Percentiles rank a stretch among this genome's conserved stretches.
phyloP scores from a whole-genome alignment of 352 stramenopile species.

The Phytophthora pseudosyringae region DNA sequence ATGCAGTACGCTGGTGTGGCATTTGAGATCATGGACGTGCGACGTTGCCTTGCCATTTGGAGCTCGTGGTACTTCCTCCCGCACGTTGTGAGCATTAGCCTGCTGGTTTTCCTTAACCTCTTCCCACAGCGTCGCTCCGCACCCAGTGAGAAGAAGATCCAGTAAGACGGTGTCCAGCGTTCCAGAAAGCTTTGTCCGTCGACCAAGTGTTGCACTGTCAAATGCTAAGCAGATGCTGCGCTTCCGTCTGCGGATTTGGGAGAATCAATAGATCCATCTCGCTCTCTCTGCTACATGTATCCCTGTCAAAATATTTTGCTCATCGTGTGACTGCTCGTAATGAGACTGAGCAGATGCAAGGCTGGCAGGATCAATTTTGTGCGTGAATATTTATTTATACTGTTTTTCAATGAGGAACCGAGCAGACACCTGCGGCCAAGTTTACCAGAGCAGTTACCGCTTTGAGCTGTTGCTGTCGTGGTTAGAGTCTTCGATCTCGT shows the following conservation, averaged over 20 bases:
- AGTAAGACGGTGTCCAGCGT: slow-evolving; percentile 36
- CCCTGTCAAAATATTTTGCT: slow-evolving; percentile 8
- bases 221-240: slow-evolving; percentile 11
- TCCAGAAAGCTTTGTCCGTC: not conserved
- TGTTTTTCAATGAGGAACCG: slow-evolving; percentile 3
- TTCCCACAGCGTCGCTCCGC: slow-evolving; percentile 55
- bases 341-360: slow-evolving; percentile 22
- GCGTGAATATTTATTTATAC: slow-evolving; percentile 20
- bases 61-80: slow-evolving; percentile 85
- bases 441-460: slow-evolving; percentile 39
- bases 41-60: slow-evolving; percentile 79
- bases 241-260: slow-evolving; percentile 17
- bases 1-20: slow-evolving; percentile 89
- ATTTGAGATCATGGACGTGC: slow-evolving; percentile 86
- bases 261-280: slow-evolving; percentile 37
- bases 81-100: slow-evolving; percentile 60
- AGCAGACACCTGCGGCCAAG: too few species aligned
- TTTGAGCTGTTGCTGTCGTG: slow-evolving; percentile 18
- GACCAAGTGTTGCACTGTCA: not conserved
- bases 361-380: not conserved
- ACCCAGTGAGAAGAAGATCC: slow-evolving; percentile 49
- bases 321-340: slow-evolving; percentile 5
- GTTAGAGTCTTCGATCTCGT: slow-evolving; percentile 5
- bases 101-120: slow-evolving; percentile 69
- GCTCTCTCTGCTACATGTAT: slow-evolving; percentile 1